Evolutionary conservation across 1,284 basidiomycete species (phyloP).

Genomic region (Ganoderma sinense): DNA sequence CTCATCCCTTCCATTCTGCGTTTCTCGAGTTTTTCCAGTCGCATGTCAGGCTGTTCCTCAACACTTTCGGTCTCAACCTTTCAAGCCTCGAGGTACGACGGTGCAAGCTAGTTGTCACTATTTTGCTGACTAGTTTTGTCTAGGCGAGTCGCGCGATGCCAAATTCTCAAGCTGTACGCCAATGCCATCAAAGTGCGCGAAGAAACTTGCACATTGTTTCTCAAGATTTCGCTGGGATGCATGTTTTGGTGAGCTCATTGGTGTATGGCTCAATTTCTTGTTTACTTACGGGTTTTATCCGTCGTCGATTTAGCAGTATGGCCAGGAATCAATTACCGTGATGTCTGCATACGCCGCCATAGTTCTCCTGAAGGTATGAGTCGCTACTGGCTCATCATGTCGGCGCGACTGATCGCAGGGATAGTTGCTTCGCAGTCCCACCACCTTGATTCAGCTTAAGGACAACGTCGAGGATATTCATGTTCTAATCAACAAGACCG

Average conservation of each 20-base stretch:
- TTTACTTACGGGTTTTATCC: not conserved
- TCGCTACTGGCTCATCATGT: not conserved
- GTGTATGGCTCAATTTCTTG: not conserved
- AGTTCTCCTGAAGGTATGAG: conserved; percentile 70
- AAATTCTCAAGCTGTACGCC: conserved; percentile 71
- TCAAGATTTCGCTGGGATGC: conserved; percentile 75
- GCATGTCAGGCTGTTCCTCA: conserved; percentile 80
- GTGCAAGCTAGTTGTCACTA: conserved; percentile 5
- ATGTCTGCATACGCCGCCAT: conserved; percentile 88
- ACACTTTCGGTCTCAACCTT: conserved; percentile 79
- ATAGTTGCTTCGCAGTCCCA: conserved; percentile 72
- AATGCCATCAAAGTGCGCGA: conserved; percentile 76
- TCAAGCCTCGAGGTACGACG: conserved; percentile 60
- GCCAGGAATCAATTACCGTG: conserved; percentile 81
- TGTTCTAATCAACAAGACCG: conserved; percentile 66
- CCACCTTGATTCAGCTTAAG: conserved; percentile 59
- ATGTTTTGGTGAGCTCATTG: conserved; percentile 67
- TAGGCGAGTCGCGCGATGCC: conserved; percentile 52
- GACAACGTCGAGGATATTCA: conserved; percentile 70
- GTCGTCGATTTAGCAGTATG: conserved; percentile 63
- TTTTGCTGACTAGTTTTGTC: conserved; percentile 42
- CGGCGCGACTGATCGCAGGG: not conserved
- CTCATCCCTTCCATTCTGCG: conserved; percentile 74
- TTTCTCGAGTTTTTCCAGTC: conserved; percentile 79
- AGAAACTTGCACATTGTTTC: conserved; percentile 74